These are phyloP conservation scores for Lodderomyces parapsilosis DNA, from an alignment of 1,139 yeast genomes.

Conservation along the genomic window DNA sequence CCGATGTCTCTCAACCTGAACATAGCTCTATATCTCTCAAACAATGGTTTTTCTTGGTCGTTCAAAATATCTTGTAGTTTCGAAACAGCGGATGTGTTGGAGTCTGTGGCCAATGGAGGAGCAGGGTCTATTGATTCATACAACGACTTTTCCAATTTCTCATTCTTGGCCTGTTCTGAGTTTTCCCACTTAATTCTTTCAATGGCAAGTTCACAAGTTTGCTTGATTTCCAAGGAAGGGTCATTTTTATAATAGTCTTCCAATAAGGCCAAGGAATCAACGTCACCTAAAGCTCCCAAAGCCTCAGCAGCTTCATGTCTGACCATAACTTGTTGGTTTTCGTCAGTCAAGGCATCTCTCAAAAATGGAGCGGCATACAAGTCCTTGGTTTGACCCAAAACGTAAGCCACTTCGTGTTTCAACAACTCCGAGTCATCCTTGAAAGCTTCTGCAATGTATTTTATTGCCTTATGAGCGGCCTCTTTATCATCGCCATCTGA, in stretches of 20 bases:
- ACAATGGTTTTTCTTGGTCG: slow-evolving; percentile 74
- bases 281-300: slow-evolving; percentile 90
- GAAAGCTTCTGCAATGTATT: slow-evolving; percentile 82
- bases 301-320: slow-evolving; percentile 99
- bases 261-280: slow-evolving; percentile 67
- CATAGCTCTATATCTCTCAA: slow-evolving; percentile 97
- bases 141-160: slow-evolving; percentile 70
- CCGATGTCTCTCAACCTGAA: slow-evolving; percentile 95
- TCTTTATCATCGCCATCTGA: slow-evolving; percentile 51
- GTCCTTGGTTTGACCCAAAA: slow-evolving; percentile 94
- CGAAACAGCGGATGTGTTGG: slow-evolving; percentile 44
- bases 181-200: slow-evolving; percentile 93
- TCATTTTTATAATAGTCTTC: slow-evolving; percentile 65
- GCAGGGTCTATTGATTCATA: slow-evolving; percentile 96
- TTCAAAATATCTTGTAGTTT: slow-evolving; percentile 69
- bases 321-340: slow-evolving; percentile 86
- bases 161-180: slow-evolving; percentile 61
- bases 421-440: slow-evolving; percentile 83
- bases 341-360: slow-evolving; percentile 66
- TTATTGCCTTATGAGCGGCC: slow-evolving; percentile 62
- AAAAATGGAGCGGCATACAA: slow-evolving; percentile 72
- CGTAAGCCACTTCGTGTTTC: slow-evolving; percentile 98
- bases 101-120: slow-evolving; percentile 81
- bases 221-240: slow-evolving; percentile 85
- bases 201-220: slow-evolving; percentile 96